Evolutionary conservation across 805 yeast genomes (phyloP), one percentile per base, ranked within the genome.

Genomic region (Metschnikowia gruessii): DNA sequence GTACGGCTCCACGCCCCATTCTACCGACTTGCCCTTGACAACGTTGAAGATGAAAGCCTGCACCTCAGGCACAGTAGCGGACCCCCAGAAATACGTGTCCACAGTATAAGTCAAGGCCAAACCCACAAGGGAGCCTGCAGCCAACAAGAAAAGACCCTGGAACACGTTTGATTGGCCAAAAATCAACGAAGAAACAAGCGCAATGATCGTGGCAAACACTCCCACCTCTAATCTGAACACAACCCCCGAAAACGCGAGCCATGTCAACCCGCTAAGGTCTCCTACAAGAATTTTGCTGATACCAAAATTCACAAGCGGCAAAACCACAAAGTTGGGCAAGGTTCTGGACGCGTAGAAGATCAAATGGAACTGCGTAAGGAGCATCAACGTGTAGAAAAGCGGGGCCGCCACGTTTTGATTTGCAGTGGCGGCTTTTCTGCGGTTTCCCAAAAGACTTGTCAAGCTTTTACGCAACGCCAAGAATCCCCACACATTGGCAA

Each of bases 1-100:
- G 56, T 75, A 77, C 4, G 98, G 95, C 61, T 87, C 91, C 1
- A 75, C 75, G 0, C 97, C 98, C 97, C 97, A 92, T 13, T 80
- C 72, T 1, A 77, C 63, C 1, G 95, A 74, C 34, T 86, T 80
- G 1, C 95, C 95, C 9, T 77, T 63, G n/a, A 90, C 48, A 2
- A 87, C 85, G 63, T 92, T 92, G 69, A 80, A 91, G 12, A 79
- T 42, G 57, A 91, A 83, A 0, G 92, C 79, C 41, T 76, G 76
- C 1, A 87, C 44, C 63, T 91, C 97, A 0, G 98, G 97, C 28
- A 87, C 63, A n/a, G 79, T 64, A 18, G 41, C 50, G 52, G 64
- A 40, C 44, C 66, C 55, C 97, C 97, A 92, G 64, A 89, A 87
- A 59, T 77, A 80, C 1, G 92, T 79, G 62, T 92, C 98, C 3